phyloP scores from a whole-genome alignment of 371 early-diverging fungal genomes.

The Hamiltosporidium magnivora region DNA sequence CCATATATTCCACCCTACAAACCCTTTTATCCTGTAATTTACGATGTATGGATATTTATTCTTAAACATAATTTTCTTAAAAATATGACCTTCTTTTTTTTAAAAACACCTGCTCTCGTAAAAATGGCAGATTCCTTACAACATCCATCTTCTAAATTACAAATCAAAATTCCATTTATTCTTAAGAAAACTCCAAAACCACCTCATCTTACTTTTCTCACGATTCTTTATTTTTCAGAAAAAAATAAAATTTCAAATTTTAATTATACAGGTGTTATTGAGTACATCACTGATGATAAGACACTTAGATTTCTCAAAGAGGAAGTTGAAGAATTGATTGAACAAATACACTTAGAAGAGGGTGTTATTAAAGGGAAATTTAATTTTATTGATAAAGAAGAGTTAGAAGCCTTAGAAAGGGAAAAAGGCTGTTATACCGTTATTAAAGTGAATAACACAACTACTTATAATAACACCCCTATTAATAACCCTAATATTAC shows the following conservation, averaged over 20 bases:
- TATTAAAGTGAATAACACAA: too few relatives aligned
- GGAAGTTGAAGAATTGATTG: too few relatives aligned
- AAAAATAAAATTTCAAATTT: constrained; percentile 38
- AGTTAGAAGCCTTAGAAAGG: too few relatives aligned
- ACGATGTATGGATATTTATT: constrained; percentile 11
- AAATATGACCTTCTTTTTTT: constrained; percentile 5
- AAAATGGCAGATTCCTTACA: constrained; percentile 1
- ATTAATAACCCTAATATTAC: too few relatives aligned
- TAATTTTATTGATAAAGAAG: too few relatives aligned
- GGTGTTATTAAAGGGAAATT: too few relatives aligned
- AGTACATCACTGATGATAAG: constrained; percentile 42
- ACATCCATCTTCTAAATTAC: too few relatives aligned
- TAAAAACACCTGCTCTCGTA: constrained; percentile 19
- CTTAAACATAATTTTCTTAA: constrained; percentile 2
- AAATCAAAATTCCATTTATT: too few relatives aligned
- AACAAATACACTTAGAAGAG: too few relatives aligned
- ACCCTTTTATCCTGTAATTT: constrained; percentile 2
- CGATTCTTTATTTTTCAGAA: constrained; percentile 36
- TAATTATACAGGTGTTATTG: constrained; percentile 42
- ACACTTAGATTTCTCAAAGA: constrained; percentile 12
- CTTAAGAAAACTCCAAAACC: too few relatives aligned
- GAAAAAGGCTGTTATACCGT: too few relatives aligned
- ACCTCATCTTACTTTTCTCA: constrained; percentile 2
- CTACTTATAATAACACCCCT: too few relatives aligned
- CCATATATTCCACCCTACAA: constrained; percentile 9